Evolutionary conservation across 768 basidiomycete genomes (phyloP), one percentile per base, ranked within the genome.

Genomic region (Gymnopilus dilepis): DNA sequence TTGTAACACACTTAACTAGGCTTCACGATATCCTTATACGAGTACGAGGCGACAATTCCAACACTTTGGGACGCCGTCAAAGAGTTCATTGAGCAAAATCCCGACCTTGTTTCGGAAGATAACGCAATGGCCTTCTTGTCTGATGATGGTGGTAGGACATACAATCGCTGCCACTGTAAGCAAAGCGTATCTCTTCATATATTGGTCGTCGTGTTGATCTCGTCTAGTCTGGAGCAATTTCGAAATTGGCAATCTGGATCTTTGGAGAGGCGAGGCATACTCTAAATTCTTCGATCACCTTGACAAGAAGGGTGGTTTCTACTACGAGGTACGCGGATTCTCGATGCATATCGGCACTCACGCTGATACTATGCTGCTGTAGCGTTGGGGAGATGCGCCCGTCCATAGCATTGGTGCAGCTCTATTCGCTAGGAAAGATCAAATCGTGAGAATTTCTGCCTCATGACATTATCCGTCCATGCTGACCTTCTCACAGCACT

Each of bases 381-480:
- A 93, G 86, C 87, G 94, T 33, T 95, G 94, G 94, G 97, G 97
- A 52, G 96, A 97, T 77, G 97, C 97, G 12, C 87, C 87, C 9
- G 86, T 95, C 7, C 93, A 95, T 70, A 92, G 89, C 56, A 95
- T 98, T 60, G 97, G 92, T 34, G 95, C 91, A 0, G 90, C 96
- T 0, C 79, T 99, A 8, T 92, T 98, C 65, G 90, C 94, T 0
- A 84, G 83, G 72, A 95, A 92, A 72, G 90, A 94, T 17, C 91
- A 94, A 74, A 88, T 98, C 42, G 81, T 82, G 65, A 62, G 77
- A 68, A 9, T 15, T 22, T 4, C 12, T 37, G n/a, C 9, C 4
- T 8, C 30, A 15, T 58, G 17, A 9, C 8, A 40, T 51, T 21
- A 41, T 43, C 24, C 8, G 50, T 48, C 63, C 15, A 41, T 54